phyloP scores from a whole-genome alignment of 148 eudicot species.

The Nepenthes gracilis region DNA sequence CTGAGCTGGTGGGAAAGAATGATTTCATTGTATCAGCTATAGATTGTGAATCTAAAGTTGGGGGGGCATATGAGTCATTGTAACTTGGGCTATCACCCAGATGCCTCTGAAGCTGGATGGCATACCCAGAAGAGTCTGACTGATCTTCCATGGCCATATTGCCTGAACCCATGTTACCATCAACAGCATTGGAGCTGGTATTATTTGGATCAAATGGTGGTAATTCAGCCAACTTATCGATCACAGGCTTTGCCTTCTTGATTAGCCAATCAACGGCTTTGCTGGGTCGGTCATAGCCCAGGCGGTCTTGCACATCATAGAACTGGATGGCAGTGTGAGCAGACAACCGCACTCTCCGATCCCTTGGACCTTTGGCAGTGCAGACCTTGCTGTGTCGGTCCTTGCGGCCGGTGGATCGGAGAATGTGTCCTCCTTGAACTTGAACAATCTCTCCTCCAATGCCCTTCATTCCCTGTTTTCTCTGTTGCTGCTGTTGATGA shows the following conservation, averaged over 20 bases:
- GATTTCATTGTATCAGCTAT: background rate
- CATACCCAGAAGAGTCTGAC: slow-evolving; percentile 14
- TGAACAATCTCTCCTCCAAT: slow-evolving; percentile 24
- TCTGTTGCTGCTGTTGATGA: too few relatives aligned
- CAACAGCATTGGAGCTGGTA: background rate
- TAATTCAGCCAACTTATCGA: slow-evolving; percentile 22
- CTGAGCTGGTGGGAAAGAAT: background rate
- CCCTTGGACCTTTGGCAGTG: slow-evolving; percentile 34
- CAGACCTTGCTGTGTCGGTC: slow-evolving; percentile 41
- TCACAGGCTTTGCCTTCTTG: slow-evolving; percentile 25
- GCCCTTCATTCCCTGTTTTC: background rate
- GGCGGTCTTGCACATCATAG: slow-evolving; percentile 33
- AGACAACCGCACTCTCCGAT: slow-evolving; percentile 29
- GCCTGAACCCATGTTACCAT: slow-evolving; percentile 5
- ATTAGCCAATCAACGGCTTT: slow-evolving; percentile 41
- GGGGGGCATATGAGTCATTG: background rate
- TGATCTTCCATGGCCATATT: slow-evolving; percentile 11
- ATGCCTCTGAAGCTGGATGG: slow-evolving; percentile 1
- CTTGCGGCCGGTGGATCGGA: slow-evolving; percentile 33
- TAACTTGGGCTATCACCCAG: slow-evolving; percentile 18
- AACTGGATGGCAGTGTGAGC: slow-evolving; percentile 42
- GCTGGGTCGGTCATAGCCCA: slow-evolving; percentile 34
- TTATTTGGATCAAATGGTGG: slow-evolving; percentile 29
- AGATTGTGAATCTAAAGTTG: background rate
- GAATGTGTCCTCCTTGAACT: slow-evolving; percentile 36